phyloP scores from a whole-genome alignment of 331 rosid species.

The Cydonia oblonga region DNA sequence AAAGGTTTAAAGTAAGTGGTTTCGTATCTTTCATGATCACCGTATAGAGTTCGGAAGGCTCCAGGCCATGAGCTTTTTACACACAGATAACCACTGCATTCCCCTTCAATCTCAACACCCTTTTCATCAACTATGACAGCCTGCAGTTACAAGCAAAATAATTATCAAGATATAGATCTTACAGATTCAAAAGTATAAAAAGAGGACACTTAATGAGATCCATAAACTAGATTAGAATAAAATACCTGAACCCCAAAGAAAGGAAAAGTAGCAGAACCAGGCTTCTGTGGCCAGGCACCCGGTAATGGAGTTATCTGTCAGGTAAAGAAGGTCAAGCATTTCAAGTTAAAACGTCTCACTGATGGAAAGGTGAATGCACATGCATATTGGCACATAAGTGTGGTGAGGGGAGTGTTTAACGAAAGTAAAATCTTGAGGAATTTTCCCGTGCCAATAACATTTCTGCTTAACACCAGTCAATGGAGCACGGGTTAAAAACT shows the following conservation, averaged over 20 bases:
- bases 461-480: background rate
- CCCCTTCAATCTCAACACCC: constrained; percentile 84
- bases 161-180: constrained; percentile 8
- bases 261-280: constrained; percentile 96
- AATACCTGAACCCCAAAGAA: constrained; percentile 95
- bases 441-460: background rate
- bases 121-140: constrained; percentile 91
- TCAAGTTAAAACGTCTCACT: background rate
- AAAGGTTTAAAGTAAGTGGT: constrained; percentile 94
- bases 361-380: background rate
- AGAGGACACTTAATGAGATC: constrained; percentile 7
- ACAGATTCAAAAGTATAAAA: background rate
- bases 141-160: constrained; percentile 29
- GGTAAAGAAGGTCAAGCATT: background rate
- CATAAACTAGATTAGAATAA: constrained; percentile 4
- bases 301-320: constrained; percentile 91
- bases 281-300: constrained; percentile 98
- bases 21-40: constrained; percentile 96
- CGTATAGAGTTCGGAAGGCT: constrained; percentile 90
- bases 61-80: constrained; percentile 91
- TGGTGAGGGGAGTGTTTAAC: background rate
- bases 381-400: background rate
- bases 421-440: background rate
- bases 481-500: background rate
- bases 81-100: constrained; percentile 89